Percentiles rank a stretch among this genome's conserved stretches.
phyloP scores from a whole-genome alignment of 805 yeast species.

The Kodamaea lidongshanica region DNA sequence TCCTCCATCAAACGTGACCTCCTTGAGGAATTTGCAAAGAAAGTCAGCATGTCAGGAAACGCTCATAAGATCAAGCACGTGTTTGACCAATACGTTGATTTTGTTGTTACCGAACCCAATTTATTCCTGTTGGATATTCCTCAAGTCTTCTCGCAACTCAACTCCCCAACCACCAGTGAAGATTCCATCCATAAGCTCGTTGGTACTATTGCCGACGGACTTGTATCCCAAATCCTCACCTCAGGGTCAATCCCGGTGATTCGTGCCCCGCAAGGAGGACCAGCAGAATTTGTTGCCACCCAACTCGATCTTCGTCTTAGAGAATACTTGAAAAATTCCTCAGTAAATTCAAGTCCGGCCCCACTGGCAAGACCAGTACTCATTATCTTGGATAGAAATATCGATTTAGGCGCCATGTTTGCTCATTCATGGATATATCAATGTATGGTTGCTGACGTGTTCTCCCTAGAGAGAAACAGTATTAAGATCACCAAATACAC shows the following conservation, averaged over 20 bases:
- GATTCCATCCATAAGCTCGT: constrained; percentile 64
- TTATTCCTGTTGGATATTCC: constrained; percentile 72
- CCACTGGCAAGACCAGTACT: constrained; percentile 77
- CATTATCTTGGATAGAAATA: constrained; percentile 76
- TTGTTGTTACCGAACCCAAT: constrained; percentile 88
- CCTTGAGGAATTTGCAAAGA: constrained; percentile 82
- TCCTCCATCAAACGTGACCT: constrained; percentile 70
- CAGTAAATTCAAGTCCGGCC: constrained; percentile 9
- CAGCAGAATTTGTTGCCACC: constrained; percentile 90
- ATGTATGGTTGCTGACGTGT: constrained; percentile 91
- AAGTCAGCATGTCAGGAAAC: constrained; percentile 67
- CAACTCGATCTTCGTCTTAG: constrained; percentile 78
- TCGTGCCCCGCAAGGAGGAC: constrained; percentile 86
- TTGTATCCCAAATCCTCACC: constrained; percentile 75
- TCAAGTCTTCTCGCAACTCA: constrained; percentile 60
- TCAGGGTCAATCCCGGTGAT: constrained; percentile 80
- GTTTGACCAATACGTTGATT: constrained; percentile 89
- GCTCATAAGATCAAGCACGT: constrained; percentile 76
- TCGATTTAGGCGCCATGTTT: constrained; percentile 90
- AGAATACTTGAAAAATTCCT: constrained; percentile 75
- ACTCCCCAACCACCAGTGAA: constrained; percentile 68
- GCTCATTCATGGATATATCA: constrained; percentile 97
- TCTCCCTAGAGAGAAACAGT: constrained; percentile 75
- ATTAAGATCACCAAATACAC: constrained; percentile 48
- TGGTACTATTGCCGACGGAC: constrained; percentile 67